These are phyloP conservation scores for Lolium multiflorum DNA, from an alignment of 176 grass and related monocot genomes.

Conservation along the genomic window DNA sequence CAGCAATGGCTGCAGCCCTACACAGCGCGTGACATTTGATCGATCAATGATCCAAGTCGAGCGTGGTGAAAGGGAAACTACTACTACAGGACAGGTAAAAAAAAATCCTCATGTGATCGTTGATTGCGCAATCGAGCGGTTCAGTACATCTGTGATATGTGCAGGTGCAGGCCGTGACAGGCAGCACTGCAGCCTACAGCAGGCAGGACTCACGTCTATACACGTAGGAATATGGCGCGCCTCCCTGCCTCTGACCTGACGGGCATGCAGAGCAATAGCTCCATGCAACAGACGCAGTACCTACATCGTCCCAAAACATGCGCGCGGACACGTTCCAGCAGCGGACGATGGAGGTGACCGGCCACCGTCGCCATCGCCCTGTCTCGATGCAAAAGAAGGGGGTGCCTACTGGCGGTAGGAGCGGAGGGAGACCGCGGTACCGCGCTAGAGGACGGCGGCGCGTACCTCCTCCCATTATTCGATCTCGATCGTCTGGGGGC, in stretches of 20 bases:
- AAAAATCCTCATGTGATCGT: neutral
- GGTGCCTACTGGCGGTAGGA: constrained; percentile 5
- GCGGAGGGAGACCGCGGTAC: constrained; percentile 26
- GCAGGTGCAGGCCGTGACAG: neutral
- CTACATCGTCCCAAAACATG: constrained; percentile 29
- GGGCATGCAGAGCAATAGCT: neutral
- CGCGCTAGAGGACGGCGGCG: constrained; percentile 2
- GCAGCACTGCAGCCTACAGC: neutral
- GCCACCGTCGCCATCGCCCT: constrained; percentile 30
- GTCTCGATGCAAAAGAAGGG: constrained; percentile 7
- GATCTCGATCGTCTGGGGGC: neutral
- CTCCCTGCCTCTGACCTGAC: constrained; percentile 18
- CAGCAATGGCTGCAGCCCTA: neutral
- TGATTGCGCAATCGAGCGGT: constrained; percentile 31
- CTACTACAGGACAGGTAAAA: neutral
- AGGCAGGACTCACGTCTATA: neutral
- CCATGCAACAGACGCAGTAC: neutral
- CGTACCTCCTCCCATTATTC: constrained; percentile 19
- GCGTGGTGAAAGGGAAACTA: neutral
- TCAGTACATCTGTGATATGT: neutral
- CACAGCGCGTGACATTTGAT: neutral
- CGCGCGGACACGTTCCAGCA: constrained; percentile 23
- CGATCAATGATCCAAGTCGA: neutral
- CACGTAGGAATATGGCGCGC: constrained; percentile 34
- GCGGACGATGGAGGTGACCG: constrained; percentile 45